A percentile compares a stretch with the other conserved stretches of the same genome.
Evolutionary conservation across 441 rosid species (phyloP).

Genomic region (Bocquillonia castaneifolia): DNA sequence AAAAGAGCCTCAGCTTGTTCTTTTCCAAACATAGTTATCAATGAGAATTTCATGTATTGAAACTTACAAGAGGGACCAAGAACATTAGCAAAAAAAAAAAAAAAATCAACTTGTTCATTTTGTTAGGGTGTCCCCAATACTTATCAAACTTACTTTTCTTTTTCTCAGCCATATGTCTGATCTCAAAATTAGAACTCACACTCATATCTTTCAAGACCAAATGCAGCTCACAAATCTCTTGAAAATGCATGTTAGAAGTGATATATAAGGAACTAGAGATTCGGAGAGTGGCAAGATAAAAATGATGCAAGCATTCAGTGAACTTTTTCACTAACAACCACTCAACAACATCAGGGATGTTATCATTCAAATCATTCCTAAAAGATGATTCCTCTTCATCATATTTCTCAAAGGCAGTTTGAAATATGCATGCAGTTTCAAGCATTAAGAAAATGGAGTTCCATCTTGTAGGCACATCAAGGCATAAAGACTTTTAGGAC

Average conservation of each 20-base stretch:
- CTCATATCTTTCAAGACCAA: neutral
- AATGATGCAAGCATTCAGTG: too few species aligned
- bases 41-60: neutral
- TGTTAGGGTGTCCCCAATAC: neutral
- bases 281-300: neutral
- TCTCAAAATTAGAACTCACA: neutral
- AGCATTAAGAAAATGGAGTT: too few species aligned
- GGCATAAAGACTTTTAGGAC: too few species aligned
- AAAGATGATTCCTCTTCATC: neutral
- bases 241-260: neutral
- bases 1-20: neutral
- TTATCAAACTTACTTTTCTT: neutral
- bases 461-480: neutral
- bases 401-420: too few species aligned
- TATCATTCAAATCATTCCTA: neutral
- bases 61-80: neutral
- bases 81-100: neutral
- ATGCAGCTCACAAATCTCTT: neutral
- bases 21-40: neutral
- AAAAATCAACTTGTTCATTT: neutral
- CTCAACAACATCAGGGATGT: too few species aligned
- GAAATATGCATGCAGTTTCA: too few species aligned
- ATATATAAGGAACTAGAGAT: slow-evolving; percentile 3
- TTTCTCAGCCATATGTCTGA: neutral
- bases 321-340: too few species aligned